phyloP scores from a whole-genome alignment of 1,139 yeast genomes.

The Wickerhamiella infanticola region DNA sequence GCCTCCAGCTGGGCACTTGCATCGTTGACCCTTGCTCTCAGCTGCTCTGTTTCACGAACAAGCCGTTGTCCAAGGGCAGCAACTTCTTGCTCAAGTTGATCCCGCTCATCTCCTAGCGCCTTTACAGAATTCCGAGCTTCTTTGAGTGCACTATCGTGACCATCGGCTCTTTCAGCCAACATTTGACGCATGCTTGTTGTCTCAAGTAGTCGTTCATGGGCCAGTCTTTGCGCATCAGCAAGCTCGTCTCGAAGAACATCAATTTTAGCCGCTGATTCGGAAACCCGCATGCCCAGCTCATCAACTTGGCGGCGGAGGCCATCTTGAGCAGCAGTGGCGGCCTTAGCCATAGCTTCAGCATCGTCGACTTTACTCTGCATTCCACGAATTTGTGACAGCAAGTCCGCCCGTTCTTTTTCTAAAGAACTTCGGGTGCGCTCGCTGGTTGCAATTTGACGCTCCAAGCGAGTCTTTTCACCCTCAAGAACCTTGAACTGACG shows the following conservation, averaged over 20 bases:
- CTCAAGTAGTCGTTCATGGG: constrained; percentile 73
- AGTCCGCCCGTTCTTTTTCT: constrained; percentile 6
- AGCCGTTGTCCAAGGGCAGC: constrained; percentile 36
- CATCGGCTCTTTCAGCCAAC: constrained; percentile 51
- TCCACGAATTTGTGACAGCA: constrained; percentile 7
- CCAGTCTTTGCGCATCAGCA: constrained; percentile 49
- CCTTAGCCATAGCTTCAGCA: constrained; percentile 22
- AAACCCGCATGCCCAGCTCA: constrained; percentile 51
- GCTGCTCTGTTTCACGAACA: constrained; percentile 31
- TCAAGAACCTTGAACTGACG: constrained; percentile 1
- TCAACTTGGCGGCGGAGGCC: constrained; percentile 58
- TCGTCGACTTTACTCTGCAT: constrained; percentile 1
- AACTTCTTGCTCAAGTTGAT: constrained; percentile 39
- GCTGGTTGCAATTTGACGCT: constrained; percentile 12
- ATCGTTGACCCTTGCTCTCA: constrained; percentile 20
- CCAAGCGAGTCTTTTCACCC: constrained; percentile 8
- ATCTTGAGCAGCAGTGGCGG: constrained; percentile 45
- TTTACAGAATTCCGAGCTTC: constrained; percentile 33
- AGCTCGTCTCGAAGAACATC: constrained; percentile 71
- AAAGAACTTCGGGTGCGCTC: constrained; percentile 1
- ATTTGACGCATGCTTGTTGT: constrained; percentile 56
- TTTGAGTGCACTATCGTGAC: constrained; percentile 32
- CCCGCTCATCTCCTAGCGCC: constrained; percentile 40
- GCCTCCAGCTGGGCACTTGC: constrained; percentile 7
- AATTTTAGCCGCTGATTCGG: constrained; percentile 44